A percentile compares a stretch with the other conserved stretches of the same genome.
These are phyloP conservation scores for Serendipita sp. DNA, from an alignment of 768 basidiomycete genomes.

Conservation along the genomic window DNA sequence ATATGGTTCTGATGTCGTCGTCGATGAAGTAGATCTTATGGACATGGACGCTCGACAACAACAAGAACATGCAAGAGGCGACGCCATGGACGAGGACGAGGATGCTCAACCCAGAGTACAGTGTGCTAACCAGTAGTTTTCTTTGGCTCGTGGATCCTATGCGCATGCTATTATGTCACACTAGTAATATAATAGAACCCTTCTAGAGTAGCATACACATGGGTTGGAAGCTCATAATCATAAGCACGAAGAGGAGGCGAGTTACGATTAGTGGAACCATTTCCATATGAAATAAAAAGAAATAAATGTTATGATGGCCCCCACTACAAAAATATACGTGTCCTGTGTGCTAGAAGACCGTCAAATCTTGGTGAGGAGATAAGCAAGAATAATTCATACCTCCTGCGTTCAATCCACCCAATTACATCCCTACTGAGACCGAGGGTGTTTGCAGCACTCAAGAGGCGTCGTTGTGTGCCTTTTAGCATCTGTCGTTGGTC, in stretches of 20 bases:
- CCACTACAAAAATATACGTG: conserved; percentile 81
- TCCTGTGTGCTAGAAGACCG: conserved; percentile 60
- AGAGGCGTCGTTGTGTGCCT: conserved; percentile 73
- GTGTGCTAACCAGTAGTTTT: conserved; percentile 69
- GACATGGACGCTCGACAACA: conserved; percentile 57
- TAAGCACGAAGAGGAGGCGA: neutral
- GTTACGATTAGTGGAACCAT: conserved; percentile 45
- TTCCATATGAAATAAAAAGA: conserved; percentile 89
- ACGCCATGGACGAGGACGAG: conserved; percentile 82
- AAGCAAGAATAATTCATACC: conserved; percentile 34
- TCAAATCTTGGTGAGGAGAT: neutral
- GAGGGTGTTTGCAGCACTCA: conserved; percentile 86
- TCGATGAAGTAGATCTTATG: conserved; percentile 76
- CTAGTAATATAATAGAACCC: neutral
- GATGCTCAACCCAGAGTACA: conserved; percentile 74
- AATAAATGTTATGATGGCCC: conserved; percentile 75
- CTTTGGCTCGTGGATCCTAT: neutral
- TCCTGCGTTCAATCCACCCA: conserved; percentile 91
- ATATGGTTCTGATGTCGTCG: conserved; percentile 44
- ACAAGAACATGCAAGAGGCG: conserved; percentile 30
- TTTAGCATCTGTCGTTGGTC: conserved; percentile 90
- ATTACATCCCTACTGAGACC: conserved; percentile 90
- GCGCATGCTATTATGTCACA: neutral
- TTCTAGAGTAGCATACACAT: neutral
- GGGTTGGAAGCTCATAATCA: neutral